Evolutionary conservation across 2,329 filamentous ascomycete genomes (phyloP), one percentile per base, ranked within the genome.

Genomic region (Madurella fahalii): DNA sequence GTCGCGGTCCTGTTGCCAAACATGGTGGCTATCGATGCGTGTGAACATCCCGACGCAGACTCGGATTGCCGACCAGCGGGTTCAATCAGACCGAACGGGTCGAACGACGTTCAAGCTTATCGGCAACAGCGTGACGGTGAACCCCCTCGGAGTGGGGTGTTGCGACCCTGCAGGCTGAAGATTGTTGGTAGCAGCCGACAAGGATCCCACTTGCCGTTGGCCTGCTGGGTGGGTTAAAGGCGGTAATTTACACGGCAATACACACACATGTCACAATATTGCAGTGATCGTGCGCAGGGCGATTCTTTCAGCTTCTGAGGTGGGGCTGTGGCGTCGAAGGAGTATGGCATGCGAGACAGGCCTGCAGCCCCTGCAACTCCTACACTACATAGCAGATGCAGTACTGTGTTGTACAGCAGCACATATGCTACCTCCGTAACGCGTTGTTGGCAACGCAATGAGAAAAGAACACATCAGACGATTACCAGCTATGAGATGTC

Each of bases 1-100:
- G 64, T 54, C 47, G 71, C 57, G 32, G 59, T 72, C 67, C 72
- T 78, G 68, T 73, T 79, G 65, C 74, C 75, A 69, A 78, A 77
- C 80, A 83, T 82, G 62, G 66, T 74, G 71, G 61, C 61, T 32
- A 20, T 53, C 31, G 46, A 40, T 37, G 49, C 20, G 17, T 37
- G 47, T 50, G 48, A 30, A 58, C 61, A 64, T 64, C 34, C 55
- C 61, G 56, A 39, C 32, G 30, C 34, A 52, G 48, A 8, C 25
- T 46, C 37, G 30, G 37, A 34, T 13, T 46, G 42, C 50, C 40
- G 50, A 40, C 43, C 42, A 41, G 37, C 39, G 37, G 42, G 41
- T 31, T 47, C 17, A 16, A 43, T 40, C 30, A 31, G 37, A 18
- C 12, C 25, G 31, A 17, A 18, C n/a, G 37, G 18, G 30, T 49